These are phyloP conservation scores for Tremella yokohamensis DNA, from an alignment of 768 basidiomycete species.

Conservation along the genomic window DNA sequence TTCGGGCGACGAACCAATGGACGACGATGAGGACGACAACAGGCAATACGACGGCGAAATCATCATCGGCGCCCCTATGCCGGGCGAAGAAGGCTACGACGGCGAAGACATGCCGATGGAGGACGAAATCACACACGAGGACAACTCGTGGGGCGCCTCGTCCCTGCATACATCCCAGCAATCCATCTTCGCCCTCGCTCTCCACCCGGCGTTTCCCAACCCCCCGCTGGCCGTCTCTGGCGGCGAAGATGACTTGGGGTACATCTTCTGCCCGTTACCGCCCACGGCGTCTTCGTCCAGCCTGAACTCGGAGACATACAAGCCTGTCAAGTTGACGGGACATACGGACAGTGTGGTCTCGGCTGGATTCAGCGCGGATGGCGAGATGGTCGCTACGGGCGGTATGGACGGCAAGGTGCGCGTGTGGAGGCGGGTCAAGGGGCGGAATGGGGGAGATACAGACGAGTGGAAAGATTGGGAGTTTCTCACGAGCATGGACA, in stretches of 20 bases:
- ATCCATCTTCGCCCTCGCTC: conserved; percentile 79
- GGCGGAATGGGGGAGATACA: neutral
- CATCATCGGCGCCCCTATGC: conserved; percentile 37
- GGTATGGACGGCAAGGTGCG: conserved; percentile 97
- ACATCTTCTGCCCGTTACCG: conserved; percentile 60
- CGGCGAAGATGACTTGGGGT: conserved; percentile 91
- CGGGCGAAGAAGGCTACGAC: conserved; percentile 23
- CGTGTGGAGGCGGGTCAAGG: conserved; percentile 74
- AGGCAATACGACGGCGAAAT: conserved; percentile 38
- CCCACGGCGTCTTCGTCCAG: conserved; percentile 17
- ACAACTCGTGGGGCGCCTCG: conserved; percentile 37
- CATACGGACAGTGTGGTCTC: conserved; percentile 87
- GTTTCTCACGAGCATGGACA: conserved; percentile 86
- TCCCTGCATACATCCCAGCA: conserved; percentile 57
- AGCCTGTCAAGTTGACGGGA: conserved; percentile 66
- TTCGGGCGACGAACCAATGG: conserved; percentile 31
- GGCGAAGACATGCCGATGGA: neutral
- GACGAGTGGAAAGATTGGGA: conserved; percentile 77
- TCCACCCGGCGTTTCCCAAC: conserved; percentile 67
- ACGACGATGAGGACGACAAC: conserved; percentile 34
- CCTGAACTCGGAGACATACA: conserved; percentile 36
- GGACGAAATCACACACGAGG: conserved; percentile 16
- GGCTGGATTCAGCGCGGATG: conserved; percentile 77
- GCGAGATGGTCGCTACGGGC: conserved; percentile 88
- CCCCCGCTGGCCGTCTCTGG: conserved; percentile 81